Conservation (phyloP, 1,139 yeast species). For the Kodamaea alishanica region DNA sequence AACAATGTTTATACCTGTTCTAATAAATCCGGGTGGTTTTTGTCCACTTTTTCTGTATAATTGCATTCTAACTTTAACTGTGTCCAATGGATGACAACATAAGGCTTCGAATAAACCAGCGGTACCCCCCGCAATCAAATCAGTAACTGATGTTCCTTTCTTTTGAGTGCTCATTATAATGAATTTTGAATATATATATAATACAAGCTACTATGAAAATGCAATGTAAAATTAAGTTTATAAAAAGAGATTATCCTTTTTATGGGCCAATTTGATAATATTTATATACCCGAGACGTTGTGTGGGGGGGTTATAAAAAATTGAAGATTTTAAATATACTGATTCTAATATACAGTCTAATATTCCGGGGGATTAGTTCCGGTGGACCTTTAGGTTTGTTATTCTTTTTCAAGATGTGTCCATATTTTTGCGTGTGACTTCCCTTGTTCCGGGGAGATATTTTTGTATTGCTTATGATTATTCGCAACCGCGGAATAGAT, state of each 20-base stretch:
- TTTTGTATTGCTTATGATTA: too few species aligned
- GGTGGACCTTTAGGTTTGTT: too few species aligned
- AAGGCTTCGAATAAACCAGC: slow-evolving; percentile 97
- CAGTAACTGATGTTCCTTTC: slow-evolving; percentile 53
- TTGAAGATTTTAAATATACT: too few species aligned
- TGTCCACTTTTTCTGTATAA: slow-evolving; percentile 60
- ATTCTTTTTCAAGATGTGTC: too few species aligned
- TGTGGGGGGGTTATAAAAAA: too few species aligned
- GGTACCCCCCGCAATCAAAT: slow-evolving; percentile 91
- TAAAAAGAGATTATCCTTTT: slow-evolving; percentile 1
- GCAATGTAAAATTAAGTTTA: neutral
- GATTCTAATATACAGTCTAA: too few species aligned
- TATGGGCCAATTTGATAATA: too few species aligned
- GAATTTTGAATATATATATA: neutral
- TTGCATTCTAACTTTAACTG: slow-evolving; percentile 97
- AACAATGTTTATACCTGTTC: slow-evolving; percentile 76
- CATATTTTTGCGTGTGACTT: too few species aligned
- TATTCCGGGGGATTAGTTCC: too few species aligned
- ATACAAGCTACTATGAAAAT: neutral
- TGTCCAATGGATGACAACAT: slow-evolving; percentile 92
- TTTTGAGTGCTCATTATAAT: slow-evolving; percentile 22
- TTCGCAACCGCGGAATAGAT: too few species aligned
- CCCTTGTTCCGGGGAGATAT: too few species aligned
- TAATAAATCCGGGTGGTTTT: slow-evolving; percentile 80
- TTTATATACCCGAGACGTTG: too few species aligned